phyloP scores from a whole-genome alignment of 2,329 filamentous ascomycete genomes.

The Pestalotiopsis sp. region DNA sequence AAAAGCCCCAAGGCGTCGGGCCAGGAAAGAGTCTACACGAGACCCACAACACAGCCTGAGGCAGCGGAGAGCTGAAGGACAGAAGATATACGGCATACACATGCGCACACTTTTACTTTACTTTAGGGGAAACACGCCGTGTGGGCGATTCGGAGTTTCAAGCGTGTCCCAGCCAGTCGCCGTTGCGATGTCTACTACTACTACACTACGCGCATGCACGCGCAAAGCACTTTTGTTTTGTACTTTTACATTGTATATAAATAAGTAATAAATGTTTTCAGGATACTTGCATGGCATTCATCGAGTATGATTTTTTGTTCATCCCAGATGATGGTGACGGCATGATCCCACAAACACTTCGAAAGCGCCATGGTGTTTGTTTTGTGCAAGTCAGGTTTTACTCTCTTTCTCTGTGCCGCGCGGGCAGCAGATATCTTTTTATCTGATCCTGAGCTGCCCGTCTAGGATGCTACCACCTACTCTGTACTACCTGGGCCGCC shows the following conservation, averaged over 20 bases:
- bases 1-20: conserved; percentile 40
- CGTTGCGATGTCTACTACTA: background rate
- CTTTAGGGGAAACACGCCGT: background rate
- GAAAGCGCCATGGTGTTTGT: too few relatives aligned
- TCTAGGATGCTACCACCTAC: background rate
- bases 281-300: background rate
- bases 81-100: background rate
- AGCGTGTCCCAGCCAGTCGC: background rate
- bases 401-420: too few relatives aligned
- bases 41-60: conserved; percentile 12
- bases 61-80: background rate
- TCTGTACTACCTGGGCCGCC: background rate
- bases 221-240: background rate
- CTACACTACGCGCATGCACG: background rate
- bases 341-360: too few relatives aligned
- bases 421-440: too few relatives aligned
- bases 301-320: too few relatives aligned
- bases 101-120: background rate
- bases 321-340: too few relatives aligned
- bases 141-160: background rate
- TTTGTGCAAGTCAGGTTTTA: too few relatives aligned
- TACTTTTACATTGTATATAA: background rate
- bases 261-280: background rate
- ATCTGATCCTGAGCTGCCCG: background rate
- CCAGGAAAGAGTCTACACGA: conserved; percentile 2